These are phyloP conservation scores for Ogataea trehalophila DNA, from an alignment of 805 yeast species.

Conservation along the genomic window DNA sequence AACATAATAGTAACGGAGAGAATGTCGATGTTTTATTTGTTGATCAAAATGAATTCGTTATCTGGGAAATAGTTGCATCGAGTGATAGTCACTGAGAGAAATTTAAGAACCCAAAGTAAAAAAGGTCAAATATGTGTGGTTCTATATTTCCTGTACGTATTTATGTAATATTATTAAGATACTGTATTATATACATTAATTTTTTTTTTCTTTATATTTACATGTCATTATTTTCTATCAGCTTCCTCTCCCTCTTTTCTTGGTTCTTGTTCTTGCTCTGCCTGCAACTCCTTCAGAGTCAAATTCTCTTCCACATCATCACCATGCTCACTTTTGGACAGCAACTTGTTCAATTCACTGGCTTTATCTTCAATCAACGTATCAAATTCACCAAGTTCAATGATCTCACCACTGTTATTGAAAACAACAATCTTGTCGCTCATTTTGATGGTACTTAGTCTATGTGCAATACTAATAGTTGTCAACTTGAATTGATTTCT, in stretches of 20 bases:
- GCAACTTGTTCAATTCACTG: slow-evolving; percentile 41
- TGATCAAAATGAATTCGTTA: slow-evolving; percentile 12
- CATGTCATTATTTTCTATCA: neutral
- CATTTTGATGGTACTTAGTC: slow-evolving; percentile 81
- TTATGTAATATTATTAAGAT: neutral
- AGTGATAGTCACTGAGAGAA: slow-evolving; percentile 21
- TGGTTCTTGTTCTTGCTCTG: slow-evolving; percentile 1
- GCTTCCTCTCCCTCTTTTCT: neutral
- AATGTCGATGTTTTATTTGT: slow-evolving; percentile 22
- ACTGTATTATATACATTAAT: neutral
- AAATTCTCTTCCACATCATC: slow-evolving; percentile 23
- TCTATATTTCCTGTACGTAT: neutral
- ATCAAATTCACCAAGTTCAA: slow-evolving; percentile 61
- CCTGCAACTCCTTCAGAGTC: slow-evolving; percentile 5
- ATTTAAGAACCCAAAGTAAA: neutral
- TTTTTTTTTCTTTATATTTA: neutral
- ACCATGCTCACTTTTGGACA: slow-evolving; percentile 28
- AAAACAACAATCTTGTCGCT: slow-evolving; percentile 79
- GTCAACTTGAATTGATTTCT: slow-evolving; percentile 59
- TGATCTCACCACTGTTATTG: slow-evolving; percentile 62
- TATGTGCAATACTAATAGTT: slow-evolving; percentile 85
- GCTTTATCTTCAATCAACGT: slow-evolving; percentile 42
- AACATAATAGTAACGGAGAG: slow-evolving; percentile 29
- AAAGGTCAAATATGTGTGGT: neutral
- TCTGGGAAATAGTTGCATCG: slow-evolving; percentile 29